Evolutionary conservation across 2,329 filamentous ascomycete species (phyloP).

Genomic region (Phaeophleospora eucalypticola): DNA sequence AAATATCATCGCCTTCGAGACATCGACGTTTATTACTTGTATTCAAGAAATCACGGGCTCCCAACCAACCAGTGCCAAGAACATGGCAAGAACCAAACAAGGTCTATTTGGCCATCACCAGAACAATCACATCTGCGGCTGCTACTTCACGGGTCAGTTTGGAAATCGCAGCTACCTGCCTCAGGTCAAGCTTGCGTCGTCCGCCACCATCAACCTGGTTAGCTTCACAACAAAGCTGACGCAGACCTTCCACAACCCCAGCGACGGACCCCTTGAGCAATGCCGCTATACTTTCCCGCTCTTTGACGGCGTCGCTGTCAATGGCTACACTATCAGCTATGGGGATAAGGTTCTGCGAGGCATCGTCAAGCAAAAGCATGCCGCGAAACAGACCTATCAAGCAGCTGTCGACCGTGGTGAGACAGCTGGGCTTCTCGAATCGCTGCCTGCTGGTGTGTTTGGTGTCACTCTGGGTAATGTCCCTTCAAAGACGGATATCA

Average conservation of each 20-base stretch:
- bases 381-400: constrained; percentile 58
- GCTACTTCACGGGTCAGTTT: constrained; percentile 22
- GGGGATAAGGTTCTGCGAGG: constrained; percentile 58
- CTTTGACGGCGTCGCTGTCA: constrained; percentile 67
- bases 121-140: constrained; percentile 29
- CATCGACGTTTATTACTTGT: too few species aligned
- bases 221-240: constrained; percentile 50
- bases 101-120: not conserved
- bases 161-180: constrained; percentile 48
- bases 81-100: not conserved
- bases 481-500: constrained; percentile 52
- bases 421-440: constrained; percentile 62
- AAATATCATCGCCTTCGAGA: too few species aligned
- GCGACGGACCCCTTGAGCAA: constrained; percentile 46
- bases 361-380: constrained; percentile 61
- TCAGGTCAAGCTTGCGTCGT: constrained; percentile 53
- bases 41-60: too few species aligned
- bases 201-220: constrained; percentile 58
- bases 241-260: constrained; percentile 61
- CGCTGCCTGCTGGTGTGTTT: constrained; percentile 62
- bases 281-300: constrained; percentile 66
- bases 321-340: constrained; percentile 62
- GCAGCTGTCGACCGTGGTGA: constrained; percentile 56
- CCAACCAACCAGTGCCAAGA: not conserved
- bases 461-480: constrained; percentile 65